Conservation (phyloP, 2,329 filamentous ascomycete species). For the Neoascochyta sp. region DNA sequence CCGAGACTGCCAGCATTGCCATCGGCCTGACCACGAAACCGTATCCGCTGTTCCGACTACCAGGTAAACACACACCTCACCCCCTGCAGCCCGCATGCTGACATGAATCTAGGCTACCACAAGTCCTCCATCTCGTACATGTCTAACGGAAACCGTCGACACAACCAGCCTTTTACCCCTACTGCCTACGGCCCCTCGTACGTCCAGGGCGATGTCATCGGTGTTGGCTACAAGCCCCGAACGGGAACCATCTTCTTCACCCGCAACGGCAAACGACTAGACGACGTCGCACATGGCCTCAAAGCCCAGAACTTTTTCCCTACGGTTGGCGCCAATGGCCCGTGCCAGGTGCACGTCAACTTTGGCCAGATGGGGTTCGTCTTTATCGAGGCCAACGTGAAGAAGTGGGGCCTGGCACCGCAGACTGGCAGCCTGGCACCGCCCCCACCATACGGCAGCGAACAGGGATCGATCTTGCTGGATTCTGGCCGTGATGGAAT, state of each 20-base stretch:
- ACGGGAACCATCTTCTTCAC: conserved; percentile 98
- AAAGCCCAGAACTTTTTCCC: conserved; percentile 98
- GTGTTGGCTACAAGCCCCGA: conserved; percentile 89
- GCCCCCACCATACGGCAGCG: conserved; percentile 92
- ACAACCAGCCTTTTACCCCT: conserved; percentile 84
- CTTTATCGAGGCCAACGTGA: conserved; percentile 98
- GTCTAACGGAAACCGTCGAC: conserved; percentile 79
- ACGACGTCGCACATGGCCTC: conserved; percentile 87
- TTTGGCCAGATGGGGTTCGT: conserved; percentile 98
- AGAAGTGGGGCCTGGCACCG: conserved; percentile 97
- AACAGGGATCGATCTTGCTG: conserved; percentile 92
- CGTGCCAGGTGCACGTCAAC: conserved; percentile 90
- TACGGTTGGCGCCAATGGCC: conserved; percentile 92
- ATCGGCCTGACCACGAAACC: conserved; percentile 96
- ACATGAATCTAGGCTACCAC: conserved; percentile 66
- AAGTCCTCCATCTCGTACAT: conserved; percentile 90
- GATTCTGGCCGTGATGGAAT: conserved; percentile 66
- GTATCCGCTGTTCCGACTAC: conserved; percentile 89
- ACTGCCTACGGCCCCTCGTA: conserved; percentile 78
- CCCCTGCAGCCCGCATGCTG: conserved; percentile 7
- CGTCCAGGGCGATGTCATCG: conserved; percentile 92
- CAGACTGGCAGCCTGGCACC: conserved; percentile 94
- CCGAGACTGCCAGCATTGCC: conserved; percentile 78
- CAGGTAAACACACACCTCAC: conserved; percentile 58
- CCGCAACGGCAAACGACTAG: conserved; percentile 93